These are phyloP conservation scores for Porcisia hertigi DNA, from an alignment of 208 protist genomes.

Conservation along the genomic window DNA sequence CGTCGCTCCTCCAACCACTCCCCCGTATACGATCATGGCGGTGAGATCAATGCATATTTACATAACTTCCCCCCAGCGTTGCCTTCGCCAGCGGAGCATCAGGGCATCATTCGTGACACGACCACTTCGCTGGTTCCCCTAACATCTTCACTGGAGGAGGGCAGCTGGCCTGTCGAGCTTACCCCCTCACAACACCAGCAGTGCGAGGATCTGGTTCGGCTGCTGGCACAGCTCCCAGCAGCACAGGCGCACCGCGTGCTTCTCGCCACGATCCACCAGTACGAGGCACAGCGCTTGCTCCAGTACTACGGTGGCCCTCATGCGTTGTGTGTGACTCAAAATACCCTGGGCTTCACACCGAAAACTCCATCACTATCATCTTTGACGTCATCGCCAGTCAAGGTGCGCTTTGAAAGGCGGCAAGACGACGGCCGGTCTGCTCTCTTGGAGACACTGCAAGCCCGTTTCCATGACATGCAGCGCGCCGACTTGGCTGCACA, in stretches of 20 bases:
- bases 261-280: constrained; percentile 14
- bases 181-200: constrained; percentile 13
- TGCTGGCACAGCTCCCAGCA: constrained; percentile 10
- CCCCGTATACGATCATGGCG: neutral
- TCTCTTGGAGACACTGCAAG: neutral
- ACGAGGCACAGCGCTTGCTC: constrained; percentile 23
- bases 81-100: neutral
- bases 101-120: neutral
- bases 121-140: constrained; percentile 8
- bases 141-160: neutral
- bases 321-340: neutral
- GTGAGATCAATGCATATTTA: neutral
- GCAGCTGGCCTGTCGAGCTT: constrained; percentile 6
- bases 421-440: constrained; percentile 8
- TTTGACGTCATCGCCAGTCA: neutral
- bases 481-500: constrained; percentile 12
- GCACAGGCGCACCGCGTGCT: constrained; percentile 12
- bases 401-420: neutral
- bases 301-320: constrained; percentile 33
- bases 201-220: constrained; percentile 6
- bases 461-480: constrained; percentile 9
- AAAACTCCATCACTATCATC: neutral
- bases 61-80: neutral
- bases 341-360: neutral
- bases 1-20: neutral